These are phyloP conservation scores for Lachnellula arida DNA, from an alignment of 2,329 filamentous ascomycete species.

Conservation along the genomic window DNA sequence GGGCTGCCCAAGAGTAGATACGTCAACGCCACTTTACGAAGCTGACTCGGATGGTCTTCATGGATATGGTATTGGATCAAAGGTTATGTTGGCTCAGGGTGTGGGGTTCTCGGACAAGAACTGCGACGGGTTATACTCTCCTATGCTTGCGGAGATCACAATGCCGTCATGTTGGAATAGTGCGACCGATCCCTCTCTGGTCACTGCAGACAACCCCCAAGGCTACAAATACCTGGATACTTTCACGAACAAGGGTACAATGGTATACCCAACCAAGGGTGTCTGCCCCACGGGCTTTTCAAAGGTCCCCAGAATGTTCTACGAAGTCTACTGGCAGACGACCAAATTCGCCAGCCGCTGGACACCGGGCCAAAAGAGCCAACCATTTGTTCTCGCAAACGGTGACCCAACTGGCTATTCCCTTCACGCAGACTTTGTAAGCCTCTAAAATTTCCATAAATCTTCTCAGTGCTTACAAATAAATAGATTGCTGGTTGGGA, in stretches of 20 bases:
- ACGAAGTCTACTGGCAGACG: slow-evolving; percentile 81
- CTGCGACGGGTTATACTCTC: slow-evolving; percentile 59
- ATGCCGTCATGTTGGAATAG: slow-evolving; percentile 91
- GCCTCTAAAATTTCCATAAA: not conserved
- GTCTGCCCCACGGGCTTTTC: slow-evolving; percentile 70
- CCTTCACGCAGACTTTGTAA: slow-evolving; percentile 70
- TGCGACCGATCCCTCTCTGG: slow-evolving; percentile 39
- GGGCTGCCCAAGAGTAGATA: slow-evolving; percentile 53
- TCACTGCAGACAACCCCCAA: not conserved
- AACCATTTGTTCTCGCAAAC: slow-evolving; percentile 75
- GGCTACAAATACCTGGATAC: not conserved
- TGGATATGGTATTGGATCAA: slow-evolving; percentile 44
- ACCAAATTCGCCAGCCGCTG: slow-evolving; percentile 55
- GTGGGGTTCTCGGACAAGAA: slow-evolving; percentile 65
- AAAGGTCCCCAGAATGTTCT: slow-evolving; percentile 72
- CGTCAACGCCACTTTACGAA: slow-evolving; percentile 49
- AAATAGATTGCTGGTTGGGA: slow-evolving; percentile 75
- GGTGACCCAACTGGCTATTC: slow-evolving; percentile 72
- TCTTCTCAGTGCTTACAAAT: slow-evolving; percentile 33
- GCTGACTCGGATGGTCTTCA: slow-evolving; percentile 48
- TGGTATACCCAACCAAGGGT: slow-evolving; percentile 70
- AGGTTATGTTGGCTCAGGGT: slow-evolving; percentile 51
- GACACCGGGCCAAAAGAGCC: slow-evolving; percentile 55
- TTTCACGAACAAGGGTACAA: slow-evolving; percentile 55
- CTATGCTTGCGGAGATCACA: slow-evolving; percentile 75